Evolutionary conservation across 176 grass and related monocot genomes (phyloP), one percentile per base, ranked within the genome.

Genomic region (Otatea glauca): DNA sequence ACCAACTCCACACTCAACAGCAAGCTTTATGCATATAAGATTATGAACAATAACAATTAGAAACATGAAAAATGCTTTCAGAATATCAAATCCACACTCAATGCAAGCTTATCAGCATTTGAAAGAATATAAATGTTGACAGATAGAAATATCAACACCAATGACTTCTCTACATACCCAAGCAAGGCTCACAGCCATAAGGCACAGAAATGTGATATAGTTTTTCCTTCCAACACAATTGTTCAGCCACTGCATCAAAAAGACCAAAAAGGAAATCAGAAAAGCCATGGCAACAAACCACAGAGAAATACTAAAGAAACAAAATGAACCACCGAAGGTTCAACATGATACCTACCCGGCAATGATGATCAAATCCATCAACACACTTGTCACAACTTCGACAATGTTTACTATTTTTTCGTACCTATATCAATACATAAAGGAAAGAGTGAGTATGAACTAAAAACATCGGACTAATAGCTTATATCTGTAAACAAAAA

Each of bases 201-300:
- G 96, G 81, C 89, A 81, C 49, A 99, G 85, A 83, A 99, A 99
- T 9, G 91, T 91, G 47, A 76, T 61, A 64, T 99, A 99, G 82
- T 99, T 99, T 85, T 94, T 99, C 42, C 89, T 90, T 76, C 96
- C 96, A 66, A 99, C 96, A 89, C 96, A 99, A 86, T 99, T 99
- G 80, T 99, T 99, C 68, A 99, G 89, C 96, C 96, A 99, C 96
- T 99, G 88, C 74, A 86, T 63, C 59, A 87, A 34, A 74, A 80
- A 71, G 48, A 77, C 25, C 45, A 37, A 74, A 75, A 75, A 37
- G 74, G 23, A 74, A 15, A 78, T 43, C 45, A 79, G 21, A 72
- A 56, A 83, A 84, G 0, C 21, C 53, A 68, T 7, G 3, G 24
- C 34, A 69, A 79, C 11, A 79, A 68, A 77, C 77, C 67, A 49